phyloP scores from a whole-genome alignment of 768 basidiomycete genomes.

The Pisolithus tinctorius region DNA sequence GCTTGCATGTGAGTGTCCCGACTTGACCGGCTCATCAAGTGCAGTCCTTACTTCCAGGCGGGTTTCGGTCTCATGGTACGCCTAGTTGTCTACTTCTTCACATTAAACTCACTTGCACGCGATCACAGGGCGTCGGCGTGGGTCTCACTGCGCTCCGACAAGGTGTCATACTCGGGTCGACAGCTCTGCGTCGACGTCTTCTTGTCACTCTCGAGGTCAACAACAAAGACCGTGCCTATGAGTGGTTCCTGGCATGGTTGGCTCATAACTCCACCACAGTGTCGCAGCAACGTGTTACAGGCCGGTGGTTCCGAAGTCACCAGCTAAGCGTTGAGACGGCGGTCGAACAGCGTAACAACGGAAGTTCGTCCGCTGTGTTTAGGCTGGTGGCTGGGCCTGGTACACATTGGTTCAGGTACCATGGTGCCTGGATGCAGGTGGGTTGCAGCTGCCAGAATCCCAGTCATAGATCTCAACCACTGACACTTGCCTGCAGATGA shows the following conservation, averaged over 20 bases:
- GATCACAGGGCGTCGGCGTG: constrained; percentile 78
- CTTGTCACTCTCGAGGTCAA: constrained; percentile 94
- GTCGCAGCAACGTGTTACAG: constrained; percentile 17
- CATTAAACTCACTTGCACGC: constrained; percentile 1
- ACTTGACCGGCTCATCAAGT: constrained; percentile 30
- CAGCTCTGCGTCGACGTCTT: constrained; percentile 78
- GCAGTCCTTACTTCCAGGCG: constrained; percentile 94
- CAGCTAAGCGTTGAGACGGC: constrained; percentile 92
- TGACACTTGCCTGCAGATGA: constrained; percentile 51
- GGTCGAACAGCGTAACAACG: constrained; percentile 84
- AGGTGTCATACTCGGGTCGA: constrained; percentile 59
- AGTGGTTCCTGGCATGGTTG: constrained; percentile 98
- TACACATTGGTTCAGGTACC: constrained; percentile 86
- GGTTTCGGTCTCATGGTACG: constrained; percentile 95
- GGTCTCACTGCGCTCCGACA: constrained; percentile 72
- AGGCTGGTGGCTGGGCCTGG: constrained; percentile 95
- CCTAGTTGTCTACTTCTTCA: not conserved
- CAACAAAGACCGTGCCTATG: constrained; percentile 90
- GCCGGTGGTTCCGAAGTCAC: constrained; percentile 67
- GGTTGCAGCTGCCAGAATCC: constrained; percentile 2
- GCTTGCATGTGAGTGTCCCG: not conserved
- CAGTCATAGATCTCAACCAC: not conserved
- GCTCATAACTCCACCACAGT: constrained; percentile 50
- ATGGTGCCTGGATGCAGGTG: constrained; percentile 95
- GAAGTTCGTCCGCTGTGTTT: constrained; percentile 84